Base-by-base conservation (phyloP, 176 grass and related monocot species). In the Canna indica region DNA sequence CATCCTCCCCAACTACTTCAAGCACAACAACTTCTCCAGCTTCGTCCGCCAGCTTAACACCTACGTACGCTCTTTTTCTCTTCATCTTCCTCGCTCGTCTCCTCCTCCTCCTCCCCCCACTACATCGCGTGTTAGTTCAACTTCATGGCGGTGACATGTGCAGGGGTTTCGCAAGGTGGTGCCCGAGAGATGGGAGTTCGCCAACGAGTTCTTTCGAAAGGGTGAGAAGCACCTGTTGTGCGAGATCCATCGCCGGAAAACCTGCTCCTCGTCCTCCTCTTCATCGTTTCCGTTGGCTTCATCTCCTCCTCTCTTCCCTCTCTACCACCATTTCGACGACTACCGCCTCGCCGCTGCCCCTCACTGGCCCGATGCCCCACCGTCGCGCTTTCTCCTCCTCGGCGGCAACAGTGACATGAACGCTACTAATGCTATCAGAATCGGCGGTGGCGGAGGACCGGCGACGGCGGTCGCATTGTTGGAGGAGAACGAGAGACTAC, bases 11-110 rank as follows among this genome's bases (percentile, higher is more conserved):
- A 94, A 90, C 75, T 99, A 75, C 82, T 99, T 99, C 94, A 99
- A 99, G 86, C 94, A 99, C 78, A 99, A 93, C 76, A 99, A 99
- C 84, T 99, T 99, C 90, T 99, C 94, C 13, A 93, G 90, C 45
- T 99, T 99, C 73, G 94, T 99, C 52, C 94, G 94, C 66, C 94
- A 99, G 81, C 94, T 99, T 68, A 99, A 99, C 87, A 99, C 94
- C 65, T 99, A 99, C 85, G 94, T 99, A 69, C 76, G 79, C 69
- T 10, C 12, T 15, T 52, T 7, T 12, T 42, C 27, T 70, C 38
- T 39, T 29, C 39, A 25, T 45, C 53, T 3, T 38, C 22, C 47
- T 22, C 12, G 3, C 66, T 13, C 31, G 41, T 68, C 14, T 28
- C 22, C 39, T 58, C 31, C 29, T 45, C 50, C 57, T 20, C 28